These are phyloP conservation scores for Thielaviopsis ethacetica DNA, from an alignment of 2,329 filamentous ascomycete genomes.

Conservation along the genomic window DNA sequence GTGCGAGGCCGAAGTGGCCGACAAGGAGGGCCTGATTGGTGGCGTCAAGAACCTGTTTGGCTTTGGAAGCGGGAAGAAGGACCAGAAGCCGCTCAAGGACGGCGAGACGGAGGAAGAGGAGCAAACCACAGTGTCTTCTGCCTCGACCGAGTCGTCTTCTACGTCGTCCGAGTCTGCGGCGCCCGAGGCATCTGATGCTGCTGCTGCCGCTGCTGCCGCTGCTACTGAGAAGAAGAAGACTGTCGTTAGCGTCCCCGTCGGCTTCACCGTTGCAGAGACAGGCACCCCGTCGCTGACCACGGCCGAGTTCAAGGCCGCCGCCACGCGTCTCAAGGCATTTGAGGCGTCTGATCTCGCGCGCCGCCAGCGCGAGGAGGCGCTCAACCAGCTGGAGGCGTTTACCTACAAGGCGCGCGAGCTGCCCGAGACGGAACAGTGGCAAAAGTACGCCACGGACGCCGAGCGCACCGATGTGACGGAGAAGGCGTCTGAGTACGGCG, in stretches of 20 bases:
- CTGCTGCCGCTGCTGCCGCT: constrained; percentile 33
- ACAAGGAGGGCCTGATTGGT: constrained; percentile 72
- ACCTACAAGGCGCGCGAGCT: constrained; percentile 81
- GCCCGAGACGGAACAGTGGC: constrained; percentile 60
- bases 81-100: constrained; percentile 58
- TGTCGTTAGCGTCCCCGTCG: constrained; percentile 36
- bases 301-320: constrained; percentile 32
- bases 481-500: constrained; percentile 52
- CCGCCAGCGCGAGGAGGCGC: constrained; percentile 60
- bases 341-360: constrained; percentile 71
- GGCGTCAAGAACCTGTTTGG: constrained; percentile 94
- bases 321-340: constrained; percentile 66
- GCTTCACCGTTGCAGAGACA: constrained; percentile 30
- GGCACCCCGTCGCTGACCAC: constrained; percentile 34
- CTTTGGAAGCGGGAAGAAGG: constrained; percentile 80
- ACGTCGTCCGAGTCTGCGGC: constrained; percentile 16
- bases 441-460: constrained; percentile 50
- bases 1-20: constrained; percentile 60
- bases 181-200: constrained; percentile 27
- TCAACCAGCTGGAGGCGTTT: constrained; percentile 86
- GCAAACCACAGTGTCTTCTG: constrained; percentile 18
- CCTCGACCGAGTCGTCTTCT: constrained; percentile 18
- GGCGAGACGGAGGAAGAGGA: constrained; percentile 34
- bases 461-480: constrained; percentile 51
- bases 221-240: constrained; percentile 43